phyloP scores from a whole-genome alignment of 2,329 filamentous ascomycete species.

The Drechslerella dactyloides region DNA sequence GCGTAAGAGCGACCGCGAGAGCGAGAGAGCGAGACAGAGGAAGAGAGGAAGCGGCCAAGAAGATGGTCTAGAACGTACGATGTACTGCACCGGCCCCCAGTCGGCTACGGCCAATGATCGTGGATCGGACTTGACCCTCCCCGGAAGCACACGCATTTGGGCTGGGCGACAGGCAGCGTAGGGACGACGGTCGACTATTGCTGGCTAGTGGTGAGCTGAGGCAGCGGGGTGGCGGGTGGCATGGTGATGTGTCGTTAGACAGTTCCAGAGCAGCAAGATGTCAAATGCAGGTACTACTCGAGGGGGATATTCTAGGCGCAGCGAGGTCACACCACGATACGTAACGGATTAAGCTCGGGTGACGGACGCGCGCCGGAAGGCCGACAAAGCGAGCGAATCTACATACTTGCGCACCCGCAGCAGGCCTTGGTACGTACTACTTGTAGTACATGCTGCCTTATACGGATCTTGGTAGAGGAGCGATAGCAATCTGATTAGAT shows the following conservation, averaged over 20 bases:
- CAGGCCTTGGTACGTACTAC: too few species aligned
- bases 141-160: slow-evolving; percentile 58
- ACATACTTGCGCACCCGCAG: too few species aligned
- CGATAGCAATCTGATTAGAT: not conserved
- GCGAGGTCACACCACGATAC: not conserved
- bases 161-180: not conserved
- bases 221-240: not conserved
- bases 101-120: slow-evolving; percentile 62
- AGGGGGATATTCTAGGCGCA: too few species aligned
- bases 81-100: slow-evolving; percentile 58
- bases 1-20: too few species aligned
- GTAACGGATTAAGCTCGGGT: not conserved
- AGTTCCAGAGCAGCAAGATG: too few species aligned
- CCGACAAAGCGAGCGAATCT: too few species aligned
- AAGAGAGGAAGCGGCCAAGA: too few species aligned
- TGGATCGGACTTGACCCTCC: slow-evolving; percentile 62
- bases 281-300: too few species aligned
- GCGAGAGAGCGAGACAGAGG: too few species aligned
- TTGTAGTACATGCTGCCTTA: too few species aligned
- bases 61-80: slow-evolving; percentile 16
- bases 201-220: slow-evolving; percentile 16
- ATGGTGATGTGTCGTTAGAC: not conserved
- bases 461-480: too few species aligned
- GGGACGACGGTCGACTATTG: slow-evolving; percentile 14
- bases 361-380: not conserved